A percentile compares a stretch with the other conserved stretches of the same genome.
Conservation (phyloP, 1,139 yeast genomes). For the Nakaseomyces sp. region DNA sequence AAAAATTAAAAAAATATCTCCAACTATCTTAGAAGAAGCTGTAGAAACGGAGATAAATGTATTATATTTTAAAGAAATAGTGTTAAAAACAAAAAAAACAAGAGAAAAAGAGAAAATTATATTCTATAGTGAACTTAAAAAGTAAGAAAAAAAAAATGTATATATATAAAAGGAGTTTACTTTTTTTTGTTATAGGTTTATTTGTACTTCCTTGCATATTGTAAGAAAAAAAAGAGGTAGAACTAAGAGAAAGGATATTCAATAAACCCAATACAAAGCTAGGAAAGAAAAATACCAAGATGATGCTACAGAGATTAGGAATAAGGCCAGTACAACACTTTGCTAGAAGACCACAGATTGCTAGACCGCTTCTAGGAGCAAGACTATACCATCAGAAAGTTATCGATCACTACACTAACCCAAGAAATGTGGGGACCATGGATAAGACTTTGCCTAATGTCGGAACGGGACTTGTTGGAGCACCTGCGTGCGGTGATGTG, state of each 20-base stretch:
- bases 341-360: background rate
- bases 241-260: no score
- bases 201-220: background rate
- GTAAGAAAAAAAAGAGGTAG: no score
- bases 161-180: no score
- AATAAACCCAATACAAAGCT: no score
- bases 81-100: no score
- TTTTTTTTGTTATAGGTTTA: background rate
- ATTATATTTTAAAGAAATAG: no score
- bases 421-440: conserved; percentile 91
- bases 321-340: background rate
- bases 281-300: background rate
- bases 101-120: no score
- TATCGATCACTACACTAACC: conserved; percentile 91
- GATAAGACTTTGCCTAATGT: conserved; percentile 69
- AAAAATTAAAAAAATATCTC: background rate
- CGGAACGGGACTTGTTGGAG: conserved; percentile 97
- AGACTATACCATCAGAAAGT: conserved; percentile 57
- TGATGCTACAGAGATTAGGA: conserved; percentile 1
- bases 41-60: no score
- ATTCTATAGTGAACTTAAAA: no score
- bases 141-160: no score
- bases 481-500: conserved; percentile 99
- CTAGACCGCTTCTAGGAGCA: conserved; percentile 3
- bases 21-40: no score